Evolutionary conservation across 2,329 filamentous ascomycete genomes (phyloP), one percentile per base, ranked within the genome.

Genomic region (Tolypocladium cylindrosporum): DNA sequence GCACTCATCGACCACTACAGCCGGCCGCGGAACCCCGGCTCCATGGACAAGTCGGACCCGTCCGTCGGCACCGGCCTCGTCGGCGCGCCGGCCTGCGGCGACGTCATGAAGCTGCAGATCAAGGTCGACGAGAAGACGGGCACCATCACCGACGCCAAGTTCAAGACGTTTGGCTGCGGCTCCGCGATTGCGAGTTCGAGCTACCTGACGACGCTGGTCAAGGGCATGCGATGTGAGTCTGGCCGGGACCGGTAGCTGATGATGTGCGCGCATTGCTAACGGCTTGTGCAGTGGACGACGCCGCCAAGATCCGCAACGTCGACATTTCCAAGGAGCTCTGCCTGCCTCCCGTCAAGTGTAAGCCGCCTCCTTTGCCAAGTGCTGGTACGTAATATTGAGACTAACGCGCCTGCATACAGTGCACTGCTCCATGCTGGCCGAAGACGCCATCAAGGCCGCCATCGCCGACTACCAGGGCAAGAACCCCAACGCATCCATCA

Each of bases 321-420:
- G 92, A 99, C 76, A 99, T 99, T 71, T 94, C 94, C 42, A 95
- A 96, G 80, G 95, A 99, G 77, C 80, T 97, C 58, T 94, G 90
- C 70, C 75, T 94, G 69, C 91, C 90, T 41, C 90, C 91, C 61
- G 90, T 96, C 55, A 96, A 95, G 78, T 75, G 89, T 91, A 77
- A 75, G 87, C 84, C 21, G 34, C 11, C 52, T 7, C 8, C 36
- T 56, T 10, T 31, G 39, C 2, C 1, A 54, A 56, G n/a, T 11
- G 4, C 31, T 36, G 9, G 4, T 7, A 4, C 27, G 10, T 19
- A 11, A 7, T 2, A 3, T n/a, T 4, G 4, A 51, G 36, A 21
- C 48, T 51, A 27, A 51, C 48, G 9, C 4, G 1, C 1, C 11
- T 21, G 3, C 56, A n/a, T 41, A 51, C 64, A 91, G 88, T 95